A percentile compares a stretch with the other conserved stretches of the same genome.
phyloP scores from a whole-genome alignment of 768 basidiomycete genomes.

The Trametes sanguinea region DNA sequence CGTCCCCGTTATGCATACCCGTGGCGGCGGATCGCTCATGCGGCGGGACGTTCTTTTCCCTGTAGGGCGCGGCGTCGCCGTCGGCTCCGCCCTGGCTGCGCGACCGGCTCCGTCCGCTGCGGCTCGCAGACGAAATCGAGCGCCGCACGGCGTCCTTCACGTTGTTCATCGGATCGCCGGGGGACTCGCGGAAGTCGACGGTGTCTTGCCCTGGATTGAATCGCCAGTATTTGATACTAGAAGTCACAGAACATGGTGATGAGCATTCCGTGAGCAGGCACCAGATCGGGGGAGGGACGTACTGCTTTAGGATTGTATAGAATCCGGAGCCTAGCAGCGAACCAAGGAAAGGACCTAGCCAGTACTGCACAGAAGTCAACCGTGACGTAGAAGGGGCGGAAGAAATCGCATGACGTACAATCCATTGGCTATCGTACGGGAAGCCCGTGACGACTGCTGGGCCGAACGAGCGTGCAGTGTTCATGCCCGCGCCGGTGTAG shows the following conservation, averaged over 20 bases:
- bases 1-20: neutral
- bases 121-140: conserved; percentile 11
- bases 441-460: conserved; percentile 70
- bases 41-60: conserved; percentile 1
- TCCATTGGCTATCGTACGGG: conserved; percentile 54
- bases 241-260: neutral
- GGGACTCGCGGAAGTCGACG: conserved; percentile 44
- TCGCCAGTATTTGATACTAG: conserved; percentile 52
- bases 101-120: conserved; percentile 6
- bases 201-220: conserved; percentile 54
- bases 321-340: conserved; percentile 58
- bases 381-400: neutral
- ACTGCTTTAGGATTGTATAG: conserved; percentile 59
- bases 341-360: conserved; percentile 72
- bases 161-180: conserved; percentile 38
- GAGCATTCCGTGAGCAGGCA: neutral
- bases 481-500: conserved; percentile 69
- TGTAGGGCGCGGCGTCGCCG: neutral
- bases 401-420: conserved; percentile 43
- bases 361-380: conserved; percentile 46
- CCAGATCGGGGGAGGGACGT: conserved; percentile 20
- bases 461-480: conserved; percentile 69
- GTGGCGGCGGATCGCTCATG: neutral
- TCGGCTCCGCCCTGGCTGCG: conserved; percentile 4
- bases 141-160: conserved; percentile 7